A percentile compares a stretch with the other conserved stretches of the same genome.
phyloP scores from a whole-genome alignment of 306 rosid species.

The Cucurbita moschata region DNA sequence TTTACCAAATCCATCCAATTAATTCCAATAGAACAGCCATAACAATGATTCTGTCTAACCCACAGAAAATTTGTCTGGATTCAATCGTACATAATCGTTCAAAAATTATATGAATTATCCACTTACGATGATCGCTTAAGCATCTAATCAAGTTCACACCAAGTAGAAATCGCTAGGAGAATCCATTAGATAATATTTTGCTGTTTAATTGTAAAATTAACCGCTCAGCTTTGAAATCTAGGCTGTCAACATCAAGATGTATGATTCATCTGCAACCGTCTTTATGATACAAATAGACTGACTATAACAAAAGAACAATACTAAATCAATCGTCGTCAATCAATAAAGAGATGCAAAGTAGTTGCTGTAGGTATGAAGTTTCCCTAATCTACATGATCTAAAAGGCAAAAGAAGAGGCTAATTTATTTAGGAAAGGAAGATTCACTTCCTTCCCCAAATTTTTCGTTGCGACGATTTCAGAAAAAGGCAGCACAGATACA shows the following conservation, averaged over 20 bases:
- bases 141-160: neutral
- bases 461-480: slow-evolving; percentile 21
- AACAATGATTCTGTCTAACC: neutral
- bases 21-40: too few relatives aligned
- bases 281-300: neutral
- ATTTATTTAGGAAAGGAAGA: neutral
- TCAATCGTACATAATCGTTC: neutral
- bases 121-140: neutral
- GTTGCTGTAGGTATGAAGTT: neutral
- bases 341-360: neutral
- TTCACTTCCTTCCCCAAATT: neutral
- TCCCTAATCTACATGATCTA: neutral
- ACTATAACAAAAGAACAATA: neutral
- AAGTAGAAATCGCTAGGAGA: neutral
- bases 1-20: too few relatives aligned
- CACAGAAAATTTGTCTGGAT: neutral
- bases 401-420: neutral
- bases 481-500: slow-evolving; percentile 3
- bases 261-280: neutral
- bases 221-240: neutral
- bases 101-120: neutral
- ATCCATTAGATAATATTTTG: neutral
- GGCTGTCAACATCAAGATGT: neutral
- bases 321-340: neutral
- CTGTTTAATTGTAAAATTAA: neutral